These are phyloP conservation scores for Tylopilus sp. DNA, from an alignment of 1,284 basidiomycete genomes.

Conservation along the genomic window DNA sequence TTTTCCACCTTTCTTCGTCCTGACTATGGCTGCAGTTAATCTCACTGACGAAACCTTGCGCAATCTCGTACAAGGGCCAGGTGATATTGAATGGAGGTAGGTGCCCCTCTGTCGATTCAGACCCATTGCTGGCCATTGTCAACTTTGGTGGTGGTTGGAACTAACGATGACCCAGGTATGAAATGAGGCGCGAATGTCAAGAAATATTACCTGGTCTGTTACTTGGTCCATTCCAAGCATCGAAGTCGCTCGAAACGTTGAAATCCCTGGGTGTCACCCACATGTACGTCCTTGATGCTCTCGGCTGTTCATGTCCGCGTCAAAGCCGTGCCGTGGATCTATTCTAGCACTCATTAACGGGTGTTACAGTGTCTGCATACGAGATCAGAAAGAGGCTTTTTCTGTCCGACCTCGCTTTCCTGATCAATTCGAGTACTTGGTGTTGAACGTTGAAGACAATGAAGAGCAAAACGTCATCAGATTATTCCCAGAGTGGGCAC, in stretches of 20 bases:
- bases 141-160: slow-evolving; percentile 10
- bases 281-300: slow-evolving; percentile 68
- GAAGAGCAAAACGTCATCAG: slow-evolving; percentile 92
- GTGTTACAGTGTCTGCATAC: slow-evolving; percentile 79
- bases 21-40: slow-evolving; percentile 34
- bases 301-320: slow-evolving; percentile 16
- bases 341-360: not conserved
- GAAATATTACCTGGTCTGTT: slow-evolving; percentile 88
- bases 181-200: slow-evolving; percentile 95
- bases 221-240: slow-evolving; percentile 91
- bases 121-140: slow-evolving; percentile 3
- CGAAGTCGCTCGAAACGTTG: slow-evolving; percentile 81
- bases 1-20: slow-evolving; percentile 9
- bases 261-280: slow-evolving; percentile 81
- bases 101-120: slow-evolving; percentile 36
- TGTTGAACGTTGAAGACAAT: slow-evolving; percentile 90
- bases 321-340: slow-evolving; percentile 14
- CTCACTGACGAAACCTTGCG: slow-evolving; percentile 65
- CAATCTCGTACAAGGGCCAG: slow-evolving; percentile 77
- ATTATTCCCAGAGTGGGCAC: slow-evolving; percentile 77
- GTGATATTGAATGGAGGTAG: slow-evolving; percentile 83
- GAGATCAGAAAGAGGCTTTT: slow-evolving; percentile 89
- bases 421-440: slow-evolving; percentile 82
- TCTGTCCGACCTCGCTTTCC: slow-evolving; percentile 90
- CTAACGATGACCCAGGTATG: slow-evolving; percentile 70